A percentile compares a stretch with the other conserved stretches of the same genome.
These are phyloP conservation scores for Sphaerulina vaccinii DNA, from an alignment of 2,329 filamentous ascomycete genomes.

Conservation along the genomic window DNA sequence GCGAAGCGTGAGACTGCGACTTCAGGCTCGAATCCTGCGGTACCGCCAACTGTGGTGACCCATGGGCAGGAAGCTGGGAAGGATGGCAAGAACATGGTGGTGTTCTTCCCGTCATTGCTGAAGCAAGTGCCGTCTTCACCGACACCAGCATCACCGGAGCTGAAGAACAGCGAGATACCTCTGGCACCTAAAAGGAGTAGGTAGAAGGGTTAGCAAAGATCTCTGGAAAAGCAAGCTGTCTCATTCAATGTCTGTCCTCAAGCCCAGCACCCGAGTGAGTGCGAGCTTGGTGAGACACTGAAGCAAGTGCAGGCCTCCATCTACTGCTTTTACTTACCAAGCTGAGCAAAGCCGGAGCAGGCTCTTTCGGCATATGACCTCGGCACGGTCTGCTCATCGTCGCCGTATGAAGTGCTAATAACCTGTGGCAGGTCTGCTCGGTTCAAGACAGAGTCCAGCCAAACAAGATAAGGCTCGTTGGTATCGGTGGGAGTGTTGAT, in stretches of 20 bases:
- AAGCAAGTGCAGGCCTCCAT: too few relatives aligned
- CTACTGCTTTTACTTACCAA: too few relatives aligned
- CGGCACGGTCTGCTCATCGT: conserved; percentile 64
- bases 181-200: too few relatives aligned
- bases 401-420: conserved; percentile 65
- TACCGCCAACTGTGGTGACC: conserved; percentile 49
- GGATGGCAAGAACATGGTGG: conserved; percentile 44
- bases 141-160: conserved; percentile 63
- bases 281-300: too few relatives aligned
- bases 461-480: conserved; percentile 69
- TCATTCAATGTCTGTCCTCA: too few relatives aligned
- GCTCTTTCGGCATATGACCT: conserved; percentile 59
- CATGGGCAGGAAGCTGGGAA: conserved; percentile 45
- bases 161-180: conserved; percentile 62
- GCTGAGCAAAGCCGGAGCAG: conserved; percentile 61
- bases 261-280: too few relatives aligned
- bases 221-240: too few relatives aligned
- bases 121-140: conserved; percentile 47
- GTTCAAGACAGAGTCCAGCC: conserved; percentile 58
- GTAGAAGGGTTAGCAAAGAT: too few relatives aligned
- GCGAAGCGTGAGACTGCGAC: conserved; percentile 56
- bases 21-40: conserved; percentile 44
- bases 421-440: conserved; percentile 59
- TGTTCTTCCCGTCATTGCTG: conserved; percentile 47
- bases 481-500: conserved; percentile 49